Conservation (phyloP, 805 yeast genomes). For the Peterozyma xylosa region DNA sequence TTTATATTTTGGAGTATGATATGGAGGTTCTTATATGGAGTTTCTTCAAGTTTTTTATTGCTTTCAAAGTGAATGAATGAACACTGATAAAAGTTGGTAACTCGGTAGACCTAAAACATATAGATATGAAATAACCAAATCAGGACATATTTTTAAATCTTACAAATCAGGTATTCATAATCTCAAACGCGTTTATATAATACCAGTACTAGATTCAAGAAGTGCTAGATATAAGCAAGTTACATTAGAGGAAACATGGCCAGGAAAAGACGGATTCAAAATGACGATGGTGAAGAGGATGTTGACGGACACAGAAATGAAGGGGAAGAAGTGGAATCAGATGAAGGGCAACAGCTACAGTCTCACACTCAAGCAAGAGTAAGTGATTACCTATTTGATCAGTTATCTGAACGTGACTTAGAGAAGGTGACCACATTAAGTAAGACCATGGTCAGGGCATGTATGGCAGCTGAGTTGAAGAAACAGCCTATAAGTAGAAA, state of each 20-base stretch:
- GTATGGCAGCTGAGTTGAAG: constrained; percentile 20
- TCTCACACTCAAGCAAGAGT: constrained; percentile 9
- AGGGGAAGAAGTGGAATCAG: neutral
- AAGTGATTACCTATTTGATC: constrained; percentile 8
- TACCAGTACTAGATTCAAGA: too few species aligned
- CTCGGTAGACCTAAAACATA: too few species aligned
- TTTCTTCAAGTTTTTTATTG: too few species aligned
- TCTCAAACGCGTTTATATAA: too few species aligned
- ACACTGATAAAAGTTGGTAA: too few species aligned
- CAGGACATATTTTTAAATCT: too few species aligned
- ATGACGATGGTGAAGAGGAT: neutral
- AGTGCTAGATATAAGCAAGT: too few species aligned
- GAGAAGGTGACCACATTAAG: constrained; percentile 16
- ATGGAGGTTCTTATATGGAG: too few species aligned
- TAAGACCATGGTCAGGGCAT: constrained; percentile 12
- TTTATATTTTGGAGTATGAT: too few species aligned
- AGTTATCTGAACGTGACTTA: constrained; percentile 1
- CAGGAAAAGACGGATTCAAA: neutral
- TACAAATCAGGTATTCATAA: too few species aligned
- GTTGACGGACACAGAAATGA: constrained; percentile 1
- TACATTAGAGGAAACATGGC: neutral
- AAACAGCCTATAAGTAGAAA: constrained; percentile 19
- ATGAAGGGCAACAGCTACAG: neutral
- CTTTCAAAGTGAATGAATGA: too few species aligned
- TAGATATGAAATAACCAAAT: too few species aligned